phyloP scores from a whole-genome alignment of 352 stramenopile genomes.

The Blastocystis sp. region DNA sequence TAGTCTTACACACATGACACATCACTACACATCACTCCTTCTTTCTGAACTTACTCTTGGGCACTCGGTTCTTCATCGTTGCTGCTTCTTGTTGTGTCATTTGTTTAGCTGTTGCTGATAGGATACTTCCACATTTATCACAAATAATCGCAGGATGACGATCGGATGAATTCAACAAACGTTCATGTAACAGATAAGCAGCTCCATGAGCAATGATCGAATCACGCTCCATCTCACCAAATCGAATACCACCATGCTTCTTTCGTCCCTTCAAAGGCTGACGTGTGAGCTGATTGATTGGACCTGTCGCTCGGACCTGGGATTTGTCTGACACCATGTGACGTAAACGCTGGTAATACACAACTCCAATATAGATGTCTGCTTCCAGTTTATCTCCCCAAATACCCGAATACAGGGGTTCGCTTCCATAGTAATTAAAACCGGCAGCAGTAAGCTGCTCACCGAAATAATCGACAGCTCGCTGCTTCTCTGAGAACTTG shows the following conservation, averaged over 20 bases:
- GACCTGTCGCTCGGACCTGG: constrained; percentile 94
- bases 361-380: constrained; percentile 99
- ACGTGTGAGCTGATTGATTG: constrained; percentile 95
- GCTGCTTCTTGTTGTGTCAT: constrained; percentile 82
- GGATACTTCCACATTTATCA: constrained; percentile 81
- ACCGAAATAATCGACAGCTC: constrained; percentile 98
- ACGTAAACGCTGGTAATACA: constrained; percentile 98
- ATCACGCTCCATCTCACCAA: constrained; percentile 99
- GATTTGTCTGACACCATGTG: constrained; percentile 99
- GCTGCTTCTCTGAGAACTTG: constrained; percentile 95
- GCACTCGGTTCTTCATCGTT: constrained; percentile 27
- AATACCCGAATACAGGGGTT: constrained; percentile 97
- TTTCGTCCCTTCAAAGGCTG: constrained; percentile 99
- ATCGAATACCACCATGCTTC: constrained; percentile 95
- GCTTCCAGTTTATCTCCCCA: constrained; percentile 96
- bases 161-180: constrained; percentile 97
- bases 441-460: constrained; percentile 92
- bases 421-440: constrained; percentile 96
- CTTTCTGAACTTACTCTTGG: not conserved
- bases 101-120: constrained; percentile 82
- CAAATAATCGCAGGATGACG: constrained; percentile 95
- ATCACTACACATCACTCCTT: constrained; percentile 70
- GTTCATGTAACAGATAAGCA: constrained; percentile 73
- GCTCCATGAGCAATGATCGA: constrained; percentile 93
- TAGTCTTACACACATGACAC: constrained; percentile 71